phyloP scores from a whole-genome alignment of 495 filamentous ascomycete genomes.

The Talaromyces borbonicus region DNA sequence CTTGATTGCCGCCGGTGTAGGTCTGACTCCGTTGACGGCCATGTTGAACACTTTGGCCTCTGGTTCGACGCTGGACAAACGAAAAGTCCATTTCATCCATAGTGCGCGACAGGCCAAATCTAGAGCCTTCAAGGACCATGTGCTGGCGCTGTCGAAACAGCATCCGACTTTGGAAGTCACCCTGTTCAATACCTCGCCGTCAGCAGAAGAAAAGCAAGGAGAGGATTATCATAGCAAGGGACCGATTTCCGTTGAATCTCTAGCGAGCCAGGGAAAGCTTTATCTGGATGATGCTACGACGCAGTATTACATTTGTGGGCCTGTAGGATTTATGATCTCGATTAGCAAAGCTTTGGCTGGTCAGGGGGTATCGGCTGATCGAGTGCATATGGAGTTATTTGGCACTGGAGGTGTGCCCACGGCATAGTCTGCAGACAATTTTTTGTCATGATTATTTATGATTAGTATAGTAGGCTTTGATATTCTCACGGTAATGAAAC shows the following conservation, averaged over 20 bases:
- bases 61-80: conserved; percentile 18
- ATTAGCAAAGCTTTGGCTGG: conserved; percentile 36
- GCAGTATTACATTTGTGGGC: conserved; percentile 63
- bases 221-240: conserved; percentile 6
- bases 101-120: conserved; percentile 7
- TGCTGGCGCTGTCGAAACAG: conserved; percentile 32
- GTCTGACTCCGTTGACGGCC: conserved; percentile 50
- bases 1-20: conserved; percentile 53
- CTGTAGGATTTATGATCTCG: conserved; percentile 54
- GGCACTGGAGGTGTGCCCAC: conserved; percentile 43
- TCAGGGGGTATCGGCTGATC: conserved; percentile 41
- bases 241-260: neutral
- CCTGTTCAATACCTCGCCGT: conserved; percentile 24
- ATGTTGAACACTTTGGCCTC: conserved; percentile 44
- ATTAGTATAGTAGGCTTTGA: no score
- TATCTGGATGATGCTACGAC: conserved; percentile 32
- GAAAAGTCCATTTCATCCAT: conserved; percentile 41
- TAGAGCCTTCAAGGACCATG: conserved; percentile 42
- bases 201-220: conserved; percentile 2
- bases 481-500: no score
- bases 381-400: conserved; percentile 58
- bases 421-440: no score
- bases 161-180: conserved; percentile 29
- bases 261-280: neutral
- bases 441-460: no score